These are phyloP conservation scores for Tephrocybe sp. DNA, from an alignment of 768 basidiomycete genomes.

Conservation along the genomic window DNA sequence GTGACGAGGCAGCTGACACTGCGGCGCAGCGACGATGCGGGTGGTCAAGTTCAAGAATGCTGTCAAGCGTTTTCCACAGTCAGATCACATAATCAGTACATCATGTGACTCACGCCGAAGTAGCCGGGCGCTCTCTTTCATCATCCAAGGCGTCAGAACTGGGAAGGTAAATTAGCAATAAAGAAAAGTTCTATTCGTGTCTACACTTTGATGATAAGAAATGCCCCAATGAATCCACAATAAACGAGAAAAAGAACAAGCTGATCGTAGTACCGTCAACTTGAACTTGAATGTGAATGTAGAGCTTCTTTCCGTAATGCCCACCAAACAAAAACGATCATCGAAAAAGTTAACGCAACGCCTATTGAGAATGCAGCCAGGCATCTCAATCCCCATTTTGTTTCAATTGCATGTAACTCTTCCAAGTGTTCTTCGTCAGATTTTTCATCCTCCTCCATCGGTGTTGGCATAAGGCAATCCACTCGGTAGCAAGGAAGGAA, in stretches of 20 bases:
- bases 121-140: too few relatives aligned
- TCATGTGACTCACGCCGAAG: conserved; percentile 3
- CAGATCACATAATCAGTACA: conserved; percentile 1
- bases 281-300: background rate
- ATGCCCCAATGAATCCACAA: background rate
- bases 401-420: conserved; percentile 3
- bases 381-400: conserved; percentile 4
- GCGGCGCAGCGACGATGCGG: background rate
- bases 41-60: conserved; percentile 2
- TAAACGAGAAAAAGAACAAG: background rate
- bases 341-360: background rate
- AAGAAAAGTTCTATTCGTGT: background rate
- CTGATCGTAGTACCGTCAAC: background rate
- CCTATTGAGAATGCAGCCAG: background rate
- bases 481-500: background rate
- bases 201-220: background rate
- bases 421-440: conserved; percentile 1
- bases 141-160: too few relatives aligned
- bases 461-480: background rate
- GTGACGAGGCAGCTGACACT: background rate
- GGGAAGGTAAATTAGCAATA: background rate
- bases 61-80: background rate
- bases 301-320: background rate
- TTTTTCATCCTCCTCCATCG: background rate
- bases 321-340: conserved; percentile 1